Evolutionary conservation across 2,329 filamentous ascomycete species (phyloP), one percentile per base, ranked within the genome.

Genomic region (Moelleriella libera): DNA sequence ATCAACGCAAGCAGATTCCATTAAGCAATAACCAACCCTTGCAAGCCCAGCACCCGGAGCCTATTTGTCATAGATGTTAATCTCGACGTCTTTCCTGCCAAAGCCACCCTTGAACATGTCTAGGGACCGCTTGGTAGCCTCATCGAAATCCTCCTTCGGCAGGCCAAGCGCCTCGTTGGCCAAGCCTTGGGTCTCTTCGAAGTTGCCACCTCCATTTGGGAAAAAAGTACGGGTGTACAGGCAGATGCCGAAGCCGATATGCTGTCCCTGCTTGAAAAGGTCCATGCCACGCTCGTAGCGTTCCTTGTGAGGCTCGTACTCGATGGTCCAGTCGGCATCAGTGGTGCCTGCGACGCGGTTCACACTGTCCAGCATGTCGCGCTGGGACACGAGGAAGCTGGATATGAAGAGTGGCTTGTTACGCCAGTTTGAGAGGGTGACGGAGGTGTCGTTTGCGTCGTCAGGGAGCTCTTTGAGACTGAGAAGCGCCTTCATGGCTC

Each of bases 321-420:
- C 65, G 48, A 85, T 69, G 2, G 57, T 68, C 82, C 82, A 86
- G 54, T 84, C 80, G 0, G 60, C 62, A 40, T 80, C 74, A 1
- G 63, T 72, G 0, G 73, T 77, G 0, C 71, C 71, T 0, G 75
- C 74, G 4, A 80, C 79, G 0, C 74, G 71, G 54, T 80, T 69
- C 10, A 81, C 61, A n/a, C 71, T 72, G 40, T 74, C 71, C 47
- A 85, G 69, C 66, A 85, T 84, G 8, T 85, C 80, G 9, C 69
- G 68, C 59, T 86, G 82, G 49, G 62, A 76, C 50, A 80, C 53
- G 9, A 64, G 58, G 63, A 83, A 85, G 50, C 74, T 80, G 6
- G 66, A 68, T 9, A 81, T 53, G 53, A 70, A 76, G 2, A 82
- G 56, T 0, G 55, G 52, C 45, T 69, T 67, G 58, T 80, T 76